Base-by-base conservation (phyloP, 2,329 filamentous ascomycete genomes). In the Xylaria sp. region DNA sequence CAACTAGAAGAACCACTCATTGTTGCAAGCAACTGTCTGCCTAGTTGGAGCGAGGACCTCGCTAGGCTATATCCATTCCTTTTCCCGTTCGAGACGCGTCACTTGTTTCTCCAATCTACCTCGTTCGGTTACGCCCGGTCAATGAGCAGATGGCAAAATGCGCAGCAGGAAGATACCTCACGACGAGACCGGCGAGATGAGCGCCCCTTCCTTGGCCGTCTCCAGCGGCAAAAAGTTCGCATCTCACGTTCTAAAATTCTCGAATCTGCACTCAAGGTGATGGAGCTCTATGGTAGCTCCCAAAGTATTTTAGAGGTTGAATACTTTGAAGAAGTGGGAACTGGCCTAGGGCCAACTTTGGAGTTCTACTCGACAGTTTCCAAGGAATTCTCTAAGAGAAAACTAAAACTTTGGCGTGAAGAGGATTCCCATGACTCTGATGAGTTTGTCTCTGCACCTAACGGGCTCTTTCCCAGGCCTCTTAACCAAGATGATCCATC, bases 281-380 rank as follows among this genome's bases (percentile, higher is more conserved):
- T 99, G 95, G 95, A 99, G 75, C 88, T 98, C 2, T 99, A 99
- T 76, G 96, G 96, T 0, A 93, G 93, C n/a, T 97, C 95, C 0
- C 93, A 97, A 68, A 98, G 95, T 79, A 93, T 98, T 34, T 84
- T 99, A 0, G 96, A 99, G 78, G 95, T 99, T 1, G 97, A 99
- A 77, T 99, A 99, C 78, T 99, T 99, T 74, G 96, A 98, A 76
- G 96, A 99, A 82, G 96, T 99, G 25, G 96, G 96, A 66, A 99
- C 97, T 28, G 96, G 96, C 56, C 86, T 99, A 55, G 96, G 96
- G 0, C 96, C 96, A 3, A 99, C 96, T 0, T 87, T 99, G 15
- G 96, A 99, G 79, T 99, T 99, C 80, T 99, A 99, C 81, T 97
- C 96, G 0, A 97, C 93, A 0, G 95, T 98, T 1, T 99, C 96